Evolutionary conservation across 345 rosid genomes (phyloP).

Genomic region (Geranium brycei): DNA sequence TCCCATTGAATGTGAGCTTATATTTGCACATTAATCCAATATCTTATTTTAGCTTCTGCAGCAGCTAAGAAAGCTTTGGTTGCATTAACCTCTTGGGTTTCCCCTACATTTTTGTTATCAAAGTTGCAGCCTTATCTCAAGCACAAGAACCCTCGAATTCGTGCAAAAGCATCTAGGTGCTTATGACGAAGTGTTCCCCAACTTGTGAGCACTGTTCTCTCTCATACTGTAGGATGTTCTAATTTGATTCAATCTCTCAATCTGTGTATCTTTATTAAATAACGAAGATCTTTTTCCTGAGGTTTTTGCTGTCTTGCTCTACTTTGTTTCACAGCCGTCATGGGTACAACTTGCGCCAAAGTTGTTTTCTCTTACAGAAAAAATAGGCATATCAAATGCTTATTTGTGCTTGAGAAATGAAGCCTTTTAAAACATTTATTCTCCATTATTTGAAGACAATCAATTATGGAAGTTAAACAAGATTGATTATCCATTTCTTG

Average conservation of each 20-base stretch:
- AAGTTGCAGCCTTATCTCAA: conserved; percentile 79
- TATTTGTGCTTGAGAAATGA: background rate
- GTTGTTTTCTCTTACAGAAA: background rate
- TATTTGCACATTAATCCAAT: conserved; percentile 9
- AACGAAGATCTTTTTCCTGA: background rate
- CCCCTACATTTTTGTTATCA: conserved; percentile 48
- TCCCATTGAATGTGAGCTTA: background rate
- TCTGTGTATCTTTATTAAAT: background rate
- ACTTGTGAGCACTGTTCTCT: conserved; percentile 37
- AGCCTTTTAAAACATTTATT: background rate
- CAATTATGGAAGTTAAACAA: background rate
- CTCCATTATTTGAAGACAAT: too few species aligned
- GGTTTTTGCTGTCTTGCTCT: background rate
- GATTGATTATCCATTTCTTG: too few species aligned
- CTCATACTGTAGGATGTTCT: background rate
- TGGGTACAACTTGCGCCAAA: background rate
- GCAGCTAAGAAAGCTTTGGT: conserved; percentile 75
- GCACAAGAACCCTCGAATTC: conserved; percentile 73
- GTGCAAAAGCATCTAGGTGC: conserved; percentile 88
- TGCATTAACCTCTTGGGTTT: conserved; percentile 58
- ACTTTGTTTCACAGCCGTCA: background rate
- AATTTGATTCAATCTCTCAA: background rate
- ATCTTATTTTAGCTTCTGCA: conserved; percentile 57
- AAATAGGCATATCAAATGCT: background rate
- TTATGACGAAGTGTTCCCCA: conserved; percentile 66